Conservation (phyloP, 805 yeast genomes). For the Kurtzmaniella cleridarum region DNA sequence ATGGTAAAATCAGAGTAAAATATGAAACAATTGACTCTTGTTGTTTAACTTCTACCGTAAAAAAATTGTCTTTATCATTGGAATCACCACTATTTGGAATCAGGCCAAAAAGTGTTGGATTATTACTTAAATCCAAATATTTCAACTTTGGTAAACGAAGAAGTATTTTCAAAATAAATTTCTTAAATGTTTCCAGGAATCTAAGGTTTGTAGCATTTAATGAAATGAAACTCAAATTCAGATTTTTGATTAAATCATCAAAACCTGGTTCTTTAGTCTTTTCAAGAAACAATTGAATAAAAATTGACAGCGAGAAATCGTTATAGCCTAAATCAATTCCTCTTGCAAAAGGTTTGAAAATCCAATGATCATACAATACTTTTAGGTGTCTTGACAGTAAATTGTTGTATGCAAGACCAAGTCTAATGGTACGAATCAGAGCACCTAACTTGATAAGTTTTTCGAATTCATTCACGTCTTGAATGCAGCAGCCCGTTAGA, state of each 20-base stretch:
- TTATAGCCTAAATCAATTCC: constrained; percentile 87
- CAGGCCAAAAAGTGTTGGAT: constrained; percentile 59
- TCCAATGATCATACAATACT: constrained; percentile 52
- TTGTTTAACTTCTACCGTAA: too few relatives aligned
- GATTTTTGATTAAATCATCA: constrained; percentile 13
- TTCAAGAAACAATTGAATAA: constrained; percentile 34
- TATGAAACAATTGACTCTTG: constrained; percentile 39
- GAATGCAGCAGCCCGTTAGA: constrained; percentile 69
- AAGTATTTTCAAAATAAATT: constrained; percentile 45
- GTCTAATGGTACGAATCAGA: constrained; percentile 46
- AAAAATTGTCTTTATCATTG: too few relatives aligned
- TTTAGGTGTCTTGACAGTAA: constrained; percentile 54
- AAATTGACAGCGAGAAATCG: constrained; percentile 43
- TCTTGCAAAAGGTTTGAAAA: constrained; percentile 40
- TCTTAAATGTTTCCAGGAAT: constrained; percentile 43
- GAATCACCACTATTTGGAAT: constrained; percentile 9
- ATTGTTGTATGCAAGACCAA: constrained; percentile 77
- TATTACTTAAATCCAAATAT: constrained; percentile 71
- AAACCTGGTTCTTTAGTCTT: constrained; percentile 13
- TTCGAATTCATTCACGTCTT: constrained; percentile 50
- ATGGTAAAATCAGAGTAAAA: constrained; percentile 61
- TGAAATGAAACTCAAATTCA: constrained; percentile 44
- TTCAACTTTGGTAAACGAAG: constrained; percentile 54
- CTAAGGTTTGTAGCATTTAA: constrained; percentile 58
- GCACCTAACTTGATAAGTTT: constrained; percentile 54